Evolutionary conservation across 225 moss, liverwort and hornwort genomes (phyloP), one percentile per base, ranked within the genome.

Genomic region (Bryoerythrophyllum caledonicum): DNA sequence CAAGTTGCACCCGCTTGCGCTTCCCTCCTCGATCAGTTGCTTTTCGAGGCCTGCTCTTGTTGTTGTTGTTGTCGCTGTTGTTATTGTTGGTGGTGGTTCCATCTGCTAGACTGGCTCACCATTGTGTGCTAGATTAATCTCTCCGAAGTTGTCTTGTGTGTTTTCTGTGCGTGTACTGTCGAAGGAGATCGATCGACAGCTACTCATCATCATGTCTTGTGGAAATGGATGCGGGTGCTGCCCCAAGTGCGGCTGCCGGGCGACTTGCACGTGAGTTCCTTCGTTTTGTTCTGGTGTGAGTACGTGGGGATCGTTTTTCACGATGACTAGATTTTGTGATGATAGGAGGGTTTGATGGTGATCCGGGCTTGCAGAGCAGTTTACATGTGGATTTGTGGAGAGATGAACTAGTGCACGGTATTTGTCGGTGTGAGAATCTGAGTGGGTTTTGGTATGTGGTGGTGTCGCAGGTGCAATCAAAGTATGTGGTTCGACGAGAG

Each of bases 191-290:
- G 21, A 20, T 41, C 41, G 11, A 41, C 28, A 30, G 28, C 41
- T 11, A 25, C 25, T n/a, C n/a, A n/a, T 37, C 67, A 78, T 55
- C 67, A 93, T 93, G 93, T 91, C 91, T 60, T 89, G 91, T 79
- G 92, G 92, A 23, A 90, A 79, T 43, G 93, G 93, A 78, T 93
- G 93, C 67, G 91, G 87, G 40, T 93, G 93, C 89, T 91, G 91
- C 89, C 87, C 89, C 57, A 93, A 89, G 87, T 93, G 93, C 74
- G 91, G 93, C 63, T 93, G 93, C 89, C 82, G 81, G 70, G 86
- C 86, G 41, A 77, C 74, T 65, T 93, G 91, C 91, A 93, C 91
- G 93, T 93, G 78, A 87, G 93, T 48, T 38, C 51, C 12, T 49
- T 7, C 12, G 37, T 20, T 40, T 60, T 20, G 19, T 14, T 66